Evolutionary conservation across 805 yeast genomes (phyloP).

Genomic region (Candida coleopterorum): DNA sequence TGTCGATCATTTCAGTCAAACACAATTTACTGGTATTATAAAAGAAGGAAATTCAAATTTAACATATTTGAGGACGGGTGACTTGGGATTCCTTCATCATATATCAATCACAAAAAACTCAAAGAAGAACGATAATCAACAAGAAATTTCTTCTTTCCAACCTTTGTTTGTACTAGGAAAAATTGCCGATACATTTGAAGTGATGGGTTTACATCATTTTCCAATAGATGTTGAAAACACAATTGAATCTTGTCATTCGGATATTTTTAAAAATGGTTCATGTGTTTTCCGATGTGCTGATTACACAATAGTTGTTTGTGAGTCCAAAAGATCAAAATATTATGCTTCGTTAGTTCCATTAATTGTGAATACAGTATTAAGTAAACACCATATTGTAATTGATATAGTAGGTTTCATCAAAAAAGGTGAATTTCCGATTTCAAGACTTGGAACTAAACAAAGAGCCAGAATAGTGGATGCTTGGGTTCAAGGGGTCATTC

Average conservation of each 20-base stretch:
- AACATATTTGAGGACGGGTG: constrained; percentile 83
- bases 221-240: constrained; percentile 72
- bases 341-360: constrained; percentile 79
- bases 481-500: constrained; percentile 44
- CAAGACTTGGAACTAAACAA: constrained; percentile 73
- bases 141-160: constrained; percentile 47
- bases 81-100: constrained; percentile 85
- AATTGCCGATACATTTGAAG: constrained; percentile 84
- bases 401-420: constrained; percentile 82
- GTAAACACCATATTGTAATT: constrained; percentile 74
- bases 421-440: constrained; percentile 57
- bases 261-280: constrained; percentile 54
- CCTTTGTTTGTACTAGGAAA: constrained; percentile 81
- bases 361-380: constrained; percentile 70
- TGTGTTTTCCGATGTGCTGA: constrained; percentile 82
- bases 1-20: constrained; percentile 44
- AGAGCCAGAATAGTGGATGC: constrained; percentile 62
- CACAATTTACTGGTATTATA: constrained; percentile 60
- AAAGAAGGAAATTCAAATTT: constrained; percentile 54
- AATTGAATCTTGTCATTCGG: constrained; percentile 43
- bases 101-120: constrained; percentile 45
- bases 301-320: constrained; percentile 70
- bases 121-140: constrained; percentile 23
- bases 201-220: constrained; percentile 86
- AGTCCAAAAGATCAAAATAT: constrained; percentile 45